Conservation (phyloP, 148 eudicot genomes). For the Camellia granthamiana region DNA sequence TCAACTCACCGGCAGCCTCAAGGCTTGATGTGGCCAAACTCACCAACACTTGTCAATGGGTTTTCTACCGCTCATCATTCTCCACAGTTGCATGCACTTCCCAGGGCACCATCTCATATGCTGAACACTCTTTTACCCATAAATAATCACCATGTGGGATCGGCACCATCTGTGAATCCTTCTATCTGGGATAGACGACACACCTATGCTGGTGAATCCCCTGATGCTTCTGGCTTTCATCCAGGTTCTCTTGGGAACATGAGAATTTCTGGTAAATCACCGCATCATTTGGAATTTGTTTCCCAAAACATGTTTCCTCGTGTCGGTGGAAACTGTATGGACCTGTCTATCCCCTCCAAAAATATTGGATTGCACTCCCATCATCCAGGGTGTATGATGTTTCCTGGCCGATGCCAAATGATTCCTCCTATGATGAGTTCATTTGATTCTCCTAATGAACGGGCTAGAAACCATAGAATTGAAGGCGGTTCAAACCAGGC, state of each 20-base stretch:
- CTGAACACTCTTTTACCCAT: conserved; percentile 43
- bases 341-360: conserved; percentile 55
- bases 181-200: conserved; percentile 71
- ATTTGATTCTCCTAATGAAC: conserved; percentile 63
- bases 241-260: conserved; percentile 63
- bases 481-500: conserved; percentile 49
- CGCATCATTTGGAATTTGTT: conserved; percentile 55
- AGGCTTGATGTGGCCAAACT: conserved; percentile 54
- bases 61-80: conserved; percentile 42
- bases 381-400: conserved; percentile 56
- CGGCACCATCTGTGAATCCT: conserved; percentile 69
- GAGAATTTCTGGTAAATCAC: conserved; percentile 56
- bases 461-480: conserved; percentile 53
- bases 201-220: conserved; percentile 53
- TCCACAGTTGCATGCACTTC: conserved; percentile 41
- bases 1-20: conserved; percentile 47
- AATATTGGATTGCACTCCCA: conserved; percentile 48
- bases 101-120: conserved; percentile 56
- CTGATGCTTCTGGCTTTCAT: conserved; percentile 57
- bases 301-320: conserved; percentile 51
- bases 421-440: conserved; percentile 49
- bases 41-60: conserved; percentile 53
- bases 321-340: conserved; percentile 56
- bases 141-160: conserved; percentile 63
- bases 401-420: conserved; percentile 62